Conservation (phyloP, 805 yeast species). For the Saturnispora bothae region DNA sequence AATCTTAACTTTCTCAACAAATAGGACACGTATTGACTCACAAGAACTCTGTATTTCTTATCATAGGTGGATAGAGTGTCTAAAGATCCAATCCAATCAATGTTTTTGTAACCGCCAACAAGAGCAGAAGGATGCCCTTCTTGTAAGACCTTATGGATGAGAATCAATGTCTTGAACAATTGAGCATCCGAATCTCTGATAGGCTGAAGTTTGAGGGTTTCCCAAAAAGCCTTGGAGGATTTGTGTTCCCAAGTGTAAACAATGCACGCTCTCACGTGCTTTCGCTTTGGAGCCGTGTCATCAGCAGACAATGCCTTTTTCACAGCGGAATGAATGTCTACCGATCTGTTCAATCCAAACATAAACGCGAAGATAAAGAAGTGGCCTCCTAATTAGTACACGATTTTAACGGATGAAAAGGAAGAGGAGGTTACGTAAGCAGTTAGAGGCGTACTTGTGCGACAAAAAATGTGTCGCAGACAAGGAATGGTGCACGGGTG, state of each 20-base stretch:
- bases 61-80: slow-evolving; percentile 43
- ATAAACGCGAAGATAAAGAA: slow-evolving; percentile 9
- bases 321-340: slow-evolving; percentile 38
- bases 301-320: slow-evolving; percentile 80
- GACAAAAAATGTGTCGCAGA: too few relatives aligned
- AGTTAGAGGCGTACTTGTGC: too few relatives aligned
- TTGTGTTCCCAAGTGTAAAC: slow-evolving; percentile 96
- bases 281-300: slow-evolving; percentile 88
- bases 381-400: too few relatives aligned
- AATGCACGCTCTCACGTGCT: slow-evolving; percentile 91
- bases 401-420: too few relatives aligned
- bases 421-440: too few relatives aligned
- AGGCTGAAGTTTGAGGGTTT: slow-evolving; percentile 68
- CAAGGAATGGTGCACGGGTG: slow-evolving; percentile 1
- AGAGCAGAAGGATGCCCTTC: slow-evolving; percentile 91
- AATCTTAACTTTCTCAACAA: slow-evolving; percentile 66
- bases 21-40: slow-evolving; percentile 64
- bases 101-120: slow-evolving; percentile 68
- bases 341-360: slow-evolving; percentile 23
- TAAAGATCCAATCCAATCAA: slow-evolving; percentile 68
- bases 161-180: slow-evolving; percentile 73
- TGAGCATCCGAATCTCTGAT: slow-evolving; percentile 75
- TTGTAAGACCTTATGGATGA: slow-evolving; percentile 86
- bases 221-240: slow-evolving; percentile 77
- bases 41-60: slow-evolving; percentile 56